Percentiles rank a stretch among this genome's conserved stretches.
Evolutionary conservation across 768 basidiomycete genomes (phyloP).

Genomic region (Mycena polygramma): DNA sequence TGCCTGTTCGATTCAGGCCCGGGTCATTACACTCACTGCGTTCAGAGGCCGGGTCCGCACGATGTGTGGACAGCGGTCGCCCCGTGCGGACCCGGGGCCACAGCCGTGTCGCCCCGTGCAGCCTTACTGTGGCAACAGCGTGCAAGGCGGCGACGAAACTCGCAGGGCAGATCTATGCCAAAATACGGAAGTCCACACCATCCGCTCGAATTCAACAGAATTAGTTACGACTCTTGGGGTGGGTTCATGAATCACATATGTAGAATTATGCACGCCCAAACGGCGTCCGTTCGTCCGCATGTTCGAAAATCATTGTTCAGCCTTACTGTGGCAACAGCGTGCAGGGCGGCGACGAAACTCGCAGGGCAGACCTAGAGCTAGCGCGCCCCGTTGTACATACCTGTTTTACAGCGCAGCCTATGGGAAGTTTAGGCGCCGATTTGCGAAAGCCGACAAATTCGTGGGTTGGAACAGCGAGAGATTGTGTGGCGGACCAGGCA

Average conservation of each 20-base stretch:
- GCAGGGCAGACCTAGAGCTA: constrained; percentile 63
- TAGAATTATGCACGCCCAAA: constrained; percentile 82
- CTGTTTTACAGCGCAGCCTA: constrained; percentile 60
- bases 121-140: constrained; percentile 53
- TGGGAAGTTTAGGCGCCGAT: constrained; percentile 59
- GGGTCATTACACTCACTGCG: too few species aligned
- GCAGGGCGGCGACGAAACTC: constrained; percentile 59
- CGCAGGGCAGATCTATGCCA: constrained; percentile 59
- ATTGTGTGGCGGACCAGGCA: constrained; percentile 52
- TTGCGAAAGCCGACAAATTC: constrained; percentile 61
- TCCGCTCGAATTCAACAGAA: too few species aligned
- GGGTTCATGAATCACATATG: too few species aligned
- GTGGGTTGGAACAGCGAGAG: constrained; percentile 66
- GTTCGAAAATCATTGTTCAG: constrained; percentile 75
- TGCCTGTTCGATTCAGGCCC: too few species aligned
- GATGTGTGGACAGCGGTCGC: too few species aligned
- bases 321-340: constrained; percentile 54
- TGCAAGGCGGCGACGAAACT: constrained; percentile 62
- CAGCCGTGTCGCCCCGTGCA: too few species aligned
- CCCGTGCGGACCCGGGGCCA: too few species aligned
- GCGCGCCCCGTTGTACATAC: constrained; percentile 78
- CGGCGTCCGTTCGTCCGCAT: constrained; percentile 84
- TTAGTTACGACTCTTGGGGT: too few species aligned
- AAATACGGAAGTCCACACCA: too few species aligned
- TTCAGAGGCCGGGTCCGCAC: too few species aligned